Evolutionary conservation across 768 basidiomycete species (phyloP), one percentile per base, ranked within the genome.

Genomic region (Cyclocybe aegerita): DNA sequence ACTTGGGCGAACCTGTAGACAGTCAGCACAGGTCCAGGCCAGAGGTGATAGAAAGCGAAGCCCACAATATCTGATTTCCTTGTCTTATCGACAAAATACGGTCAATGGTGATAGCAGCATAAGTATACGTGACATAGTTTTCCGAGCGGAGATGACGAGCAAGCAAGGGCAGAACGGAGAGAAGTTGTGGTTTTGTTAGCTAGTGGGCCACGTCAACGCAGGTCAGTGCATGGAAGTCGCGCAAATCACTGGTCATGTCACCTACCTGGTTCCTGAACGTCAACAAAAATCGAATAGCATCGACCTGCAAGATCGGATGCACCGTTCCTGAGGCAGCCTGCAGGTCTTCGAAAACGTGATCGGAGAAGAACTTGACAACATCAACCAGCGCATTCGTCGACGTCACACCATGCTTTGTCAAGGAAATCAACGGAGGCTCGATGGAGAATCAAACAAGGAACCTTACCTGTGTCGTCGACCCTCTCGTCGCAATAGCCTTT

Each of bases 21-120:
- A 48, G 52, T 34, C 33, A 16, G 32, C 38, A 46, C 23, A 29
- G 37, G 10, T 9, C 39, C 50, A 51, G 56, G 52, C 37, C 9
- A 8, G 31, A 31, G 14, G 9, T 41, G 7, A 30, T 16, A 35
- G 17, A 14, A 34, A 41, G 44, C 31, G 16, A 14, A 0, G 74
- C 90, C 48, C 51, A 97, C 94, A 93, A 62, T 17, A 91, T 74
- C 54, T 83, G 79, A 4, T 77, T 77, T 3, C 83, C 82, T 60
- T 88, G 85, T 63, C 90, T 93, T 68, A 98, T 97, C 68, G 85
- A 92, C 36, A 99, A 71, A 47, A 98, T 86, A 6, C 94, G 82
- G 62, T 99, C 97, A 62, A 99, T 95, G n/a, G 95, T 93, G 60
- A 98, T 94, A 12, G 97, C 95, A 7, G 95, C 93, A 68, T 98